Evolutionary conservation across 73 alveolate species (phyloP), one percentile per base, ranked within the genome.

Genomic region (Loxodes magnus): DNA sequence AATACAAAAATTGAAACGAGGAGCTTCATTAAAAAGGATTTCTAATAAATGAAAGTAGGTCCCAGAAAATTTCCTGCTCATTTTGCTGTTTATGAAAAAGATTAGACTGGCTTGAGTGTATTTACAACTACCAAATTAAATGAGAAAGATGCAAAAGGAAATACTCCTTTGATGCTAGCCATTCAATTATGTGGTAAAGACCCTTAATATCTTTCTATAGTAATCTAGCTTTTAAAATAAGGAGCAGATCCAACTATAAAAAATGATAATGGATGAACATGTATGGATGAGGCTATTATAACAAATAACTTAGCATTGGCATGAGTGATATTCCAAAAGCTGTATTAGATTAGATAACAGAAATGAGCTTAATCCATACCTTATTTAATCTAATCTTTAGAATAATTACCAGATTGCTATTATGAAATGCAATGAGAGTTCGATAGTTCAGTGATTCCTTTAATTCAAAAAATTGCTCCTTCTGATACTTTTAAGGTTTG

Each of bases 381-480:
- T 4, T 23, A 46, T 6, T 74, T 83, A 2, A 54, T 51, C 30
- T 26, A 50, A 28, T 49, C 51, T 42, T 54, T 86, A 14, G 36
- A 48, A 10, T 51, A 36, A 7, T 60, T 86, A 4, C 82, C 84
- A 16, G 94, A 86, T 43, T 86, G 80, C 54, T 86, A 80, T 36
- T 16, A 81, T 46, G 97, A 86, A 41, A 48, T 86, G 41, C 77
- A 81, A 26, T 86, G 97, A 94, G 89, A 86, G 56, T 86, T 87
- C 34, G 39, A 64, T n/a, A 43, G 79, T 16, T 60, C 49, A 10
- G 12, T 86, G 35, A 85, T 85, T 7, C 96, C 96, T 0, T 77
- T 85, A 27, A 33, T 85, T 5, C 56, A 79, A 4, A 85, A 75
- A 49, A 27, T 85, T 0, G 84, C 93, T 31, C 96, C 96, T 0